These are phyloP conservation scores for Immersiporthe knoxdaviesiana DNA, from an alignment of 2,329 filamentous ascomycete genomes.

Conservation along the genomic window DNA sequence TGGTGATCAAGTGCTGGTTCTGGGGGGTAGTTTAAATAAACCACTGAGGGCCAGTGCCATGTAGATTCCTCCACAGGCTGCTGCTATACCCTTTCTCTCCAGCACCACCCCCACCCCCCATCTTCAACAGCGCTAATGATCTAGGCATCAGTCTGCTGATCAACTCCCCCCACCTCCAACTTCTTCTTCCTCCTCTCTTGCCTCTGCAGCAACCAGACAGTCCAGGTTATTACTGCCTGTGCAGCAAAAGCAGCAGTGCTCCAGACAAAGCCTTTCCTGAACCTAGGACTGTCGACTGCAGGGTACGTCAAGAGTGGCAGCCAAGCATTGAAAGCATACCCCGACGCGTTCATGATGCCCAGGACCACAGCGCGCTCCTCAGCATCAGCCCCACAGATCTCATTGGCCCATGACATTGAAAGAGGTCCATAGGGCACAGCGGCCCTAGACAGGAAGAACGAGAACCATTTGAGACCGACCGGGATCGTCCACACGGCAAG, in stretches of 20 bases:
- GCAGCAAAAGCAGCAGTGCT: constrained; percentile 17
- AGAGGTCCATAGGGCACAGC: constrained; percentile 26
- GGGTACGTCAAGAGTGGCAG: constrained; percentile 45
- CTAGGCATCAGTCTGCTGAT: not conserved
- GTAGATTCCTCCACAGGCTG: not conserved
- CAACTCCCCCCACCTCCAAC: constrained; percentile 32
- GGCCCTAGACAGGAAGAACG: constrained; percentile 21
- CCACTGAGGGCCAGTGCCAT: not conserved
- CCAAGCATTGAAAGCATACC: constrained; percentile 50
- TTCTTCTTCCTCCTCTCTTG: constrained; percentile 18
- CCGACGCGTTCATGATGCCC: constrained; percentile 50
- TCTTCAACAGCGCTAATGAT: not conserved
- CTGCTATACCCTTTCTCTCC: not conserved
- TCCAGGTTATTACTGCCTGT: constrained; percentile 28
- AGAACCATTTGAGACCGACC: constrained; percentile 31
- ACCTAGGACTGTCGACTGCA: constrained; percentile 43
- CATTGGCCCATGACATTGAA: constrained; percentile 51
- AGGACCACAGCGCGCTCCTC: constrained; percentile 54
- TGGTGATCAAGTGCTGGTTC: not conserved
- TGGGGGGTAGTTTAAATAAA: not conserved
- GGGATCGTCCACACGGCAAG: constrained; percentile 29
- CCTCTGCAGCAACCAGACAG: constrained; percentile 20
- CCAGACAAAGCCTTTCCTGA: constrained; percentile 42
- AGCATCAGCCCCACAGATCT: constrained; percentile 48
- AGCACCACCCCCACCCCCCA: not conserved